Conservation (phyloP, 345 rosid genomes). For the Iberis pinnata region DNA sequence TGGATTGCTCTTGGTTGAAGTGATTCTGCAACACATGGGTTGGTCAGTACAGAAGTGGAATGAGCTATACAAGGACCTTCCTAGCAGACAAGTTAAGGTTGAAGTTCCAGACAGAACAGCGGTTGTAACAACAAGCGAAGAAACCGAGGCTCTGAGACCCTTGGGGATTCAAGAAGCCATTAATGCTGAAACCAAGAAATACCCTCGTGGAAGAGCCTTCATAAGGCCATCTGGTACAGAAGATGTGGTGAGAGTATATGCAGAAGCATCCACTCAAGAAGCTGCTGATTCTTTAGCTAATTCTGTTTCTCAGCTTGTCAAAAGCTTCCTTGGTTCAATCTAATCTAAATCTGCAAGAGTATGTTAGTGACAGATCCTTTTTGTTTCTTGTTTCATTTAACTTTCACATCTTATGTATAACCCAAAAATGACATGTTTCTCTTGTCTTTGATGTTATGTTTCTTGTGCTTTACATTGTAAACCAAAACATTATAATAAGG, state of each 20-base stretch:
- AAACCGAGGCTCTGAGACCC: slow-evolving; percentile 73
- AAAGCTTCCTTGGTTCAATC: slow-evolving; percentile 45
- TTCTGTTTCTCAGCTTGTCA: slow-evolving; percentile 60
- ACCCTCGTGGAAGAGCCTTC: slow-evolving; percentile 58
- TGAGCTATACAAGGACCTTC: slow-evolving; percentile 77
- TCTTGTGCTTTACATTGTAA: slow-evolving; percentile 2
- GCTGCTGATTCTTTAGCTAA: slow-evolving; percentile 65
- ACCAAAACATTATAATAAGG: neutral
- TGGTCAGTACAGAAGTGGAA: slow-evolving; percentile 82
- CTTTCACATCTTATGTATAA: slow-evolving; percentile 13
- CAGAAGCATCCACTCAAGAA: slow-evolving; percentile 84
- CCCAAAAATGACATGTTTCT: slow-evolving; percentile 13
- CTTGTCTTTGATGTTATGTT: neutral
- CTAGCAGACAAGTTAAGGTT: slow-evolving; percentile 88
- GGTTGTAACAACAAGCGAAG: slow-evolving; percentile 63
- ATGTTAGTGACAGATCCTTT: neutral
- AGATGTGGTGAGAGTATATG: slow-evolving; percentile 86
- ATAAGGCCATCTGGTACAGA: slow-evolving; percentile 92
- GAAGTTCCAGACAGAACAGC: slow-evolving; percentile 84
- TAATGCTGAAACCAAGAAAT: slow-evolving; percentile 59
- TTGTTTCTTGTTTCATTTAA: neutral
- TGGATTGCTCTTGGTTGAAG: slow-evolving; percentile 83
- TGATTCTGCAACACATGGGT: slow-evolving; percentile 58
- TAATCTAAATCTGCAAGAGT: slow-evolving; percentile 17
- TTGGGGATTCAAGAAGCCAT: slow-evolving; percentile 81